Conservation (phyloP, 1,284 basidiomycete genomes). For the Mycosarcoma mackinlayi region DNA sequence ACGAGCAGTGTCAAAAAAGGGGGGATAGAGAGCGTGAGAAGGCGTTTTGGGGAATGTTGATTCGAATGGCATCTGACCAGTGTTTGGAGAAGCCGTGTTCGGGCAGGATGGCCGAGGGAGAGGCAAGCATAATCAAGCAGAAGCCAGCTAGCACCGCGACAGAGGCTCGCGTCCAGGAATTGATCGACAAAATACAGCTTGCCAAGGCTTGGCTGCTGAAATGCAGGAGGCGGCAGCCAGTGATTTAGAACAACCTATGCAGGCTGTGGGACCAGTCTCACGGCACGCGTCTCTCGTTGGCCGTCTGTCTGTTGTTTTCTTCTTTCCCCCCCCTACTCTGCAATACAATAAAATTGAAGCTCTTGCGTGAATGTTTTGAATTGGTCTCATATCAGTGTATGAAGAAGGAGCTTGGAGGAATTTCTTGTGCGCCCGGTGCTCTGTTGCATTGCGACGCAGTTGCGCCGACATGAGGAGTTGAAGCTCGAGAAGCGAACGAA, state of each 20-base stretch:
- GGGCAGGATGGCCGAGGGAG: conserved; percentile 8
- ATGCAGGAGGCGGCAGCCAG: not conserved
- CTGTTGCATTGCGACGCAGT: not conserved
- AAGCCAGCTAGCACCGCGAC: too few relatives aligned
- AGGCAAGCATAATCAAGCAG: too few relatives aligned
- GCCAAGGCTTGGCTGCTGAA: not conserved
- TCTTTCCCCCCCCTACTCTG: too few relatives aligned
- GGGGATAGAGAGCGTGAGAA: too few relatives aligned
- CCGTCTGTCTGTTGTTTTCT: not conserved
- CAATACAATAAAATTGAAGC: too few relatives aligned
- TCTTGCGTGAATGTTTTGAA: too few relatives aligned
- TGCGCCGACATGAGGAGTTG: not conserved
- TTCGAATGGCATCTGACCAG: not conserved
- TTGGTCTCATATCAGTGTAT: too few relatives aligned
- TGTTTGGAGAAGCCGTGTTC: not conserved
- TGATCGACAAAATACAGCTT: conserved; percentile 7
- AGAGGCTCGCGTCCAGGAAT: too few relatives aligned
- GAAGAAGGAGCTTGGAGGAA: not conserved
- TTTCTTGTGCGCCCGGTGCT: not conserved
- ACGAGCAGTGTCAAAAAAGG: not conserved
- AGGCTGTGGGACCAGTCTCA: not conserved
- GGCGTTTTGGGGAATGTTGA: not conserved
- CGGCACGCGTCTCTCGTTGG: conserved; percentile 1
- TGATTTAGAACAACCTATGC: too few relatives aligned
- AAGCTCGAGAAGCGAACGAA: too few relatives aligned